Conservation (phyloP, 352 stramenopile species). For the Thraustochytrium sp. region DNA sequence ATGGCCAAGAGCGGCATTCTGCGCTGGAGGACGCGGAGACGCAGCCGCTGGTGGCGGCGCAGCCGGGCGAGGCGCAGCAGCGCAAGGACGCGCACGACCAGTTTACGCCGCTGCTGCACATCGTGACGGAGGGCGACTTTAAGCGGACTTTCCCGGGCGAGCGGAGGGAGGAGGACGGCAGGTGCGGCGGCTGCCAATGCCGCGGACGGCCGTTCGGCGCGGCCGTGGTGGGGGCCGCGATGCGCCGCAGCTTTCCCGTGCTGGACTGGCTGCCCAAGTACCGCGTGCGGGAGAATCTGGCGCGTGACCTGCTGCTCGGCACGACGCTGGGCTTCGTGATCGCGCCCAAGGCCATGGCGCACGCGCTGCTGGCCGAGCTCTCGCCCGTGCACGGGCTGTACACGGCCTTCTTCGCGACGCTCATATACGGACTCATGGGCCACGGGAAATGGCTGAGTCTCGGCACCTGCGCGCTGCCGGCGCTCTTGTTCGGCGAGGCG, state of each 20-base stretch:
- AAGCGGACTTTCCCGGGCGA: not conserved
- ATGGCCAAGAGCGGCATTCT: too few species aligned
- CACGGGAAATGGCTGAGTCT: constrained; percentile 33
- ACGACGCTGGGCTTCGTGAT: constrained; percentile 29
- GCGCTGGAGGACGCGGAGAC: not conserved
- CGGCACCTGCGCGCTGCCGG: not conserved
- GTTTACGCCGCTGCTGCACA: not conserved
- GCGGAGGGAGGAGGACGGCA: not conserved
- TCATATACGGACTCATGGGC: constrained; percentile 34
- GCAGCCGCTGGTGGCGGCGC: not conserved
- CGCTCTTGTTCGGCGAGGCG: constrained; percentile 3
- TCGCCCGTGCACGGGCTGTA: constrained; percentile 13
- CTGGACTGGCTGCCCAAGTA: not conserved
- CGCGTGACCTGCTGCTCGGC: constrained; percentile 8
- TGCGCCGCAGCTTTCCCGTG: not conserved
- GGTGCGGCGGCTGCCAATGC: not conserved
- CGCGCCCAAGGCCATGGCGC: constrained; percentile 30
- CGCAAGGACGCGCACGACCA: not conserved
- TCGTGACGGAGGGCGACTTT: not conserved
- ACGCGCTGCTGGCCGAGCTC: constrained; percentile 12
- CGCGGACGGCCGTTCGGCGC: not conserved
- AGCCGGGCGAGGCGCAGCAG: not conserved
- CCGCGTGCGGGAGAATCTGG: not conserved
- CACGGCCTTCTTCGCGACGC: not conserved
- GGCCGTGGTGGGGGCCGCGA: not conserved